Evolutionary conservation across 73 alveolate genomes (phyloP), one percentile per base, ranked within the genome.

Genomic region (Tetrahymena borealis): DNA sequence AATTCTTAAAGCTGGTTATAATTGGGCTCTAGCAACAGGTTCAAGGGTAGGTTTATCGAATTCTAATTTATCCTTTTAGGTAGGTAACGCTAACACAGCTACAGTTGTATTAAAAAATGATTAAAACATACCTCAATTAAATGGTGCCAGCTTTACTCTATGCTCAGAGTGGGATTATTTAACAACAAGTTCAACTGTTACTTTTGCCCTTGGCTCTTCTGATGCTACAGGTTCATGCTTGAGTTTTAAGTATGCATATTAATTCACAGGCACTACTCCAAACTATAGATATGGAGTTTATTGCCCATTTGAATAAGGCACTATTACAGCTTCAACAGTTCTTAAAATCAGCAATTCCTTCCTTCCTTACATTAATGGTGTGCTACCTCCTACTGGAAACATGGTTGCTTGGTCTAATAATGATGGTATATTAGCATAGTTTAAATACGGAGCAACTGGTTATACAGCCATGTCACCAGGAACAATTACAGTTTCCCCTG

Each of bases 111-210:
- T 40, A 40, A n/a, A 33, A 10, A 91, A 91, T 35, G 16, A 43
- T 2, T 41, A 77, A 38, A 39, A 32, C 18, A 78, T 39, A 37
- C 92, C 90, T 36, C 33, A 92, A 28, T 20, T 38, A 39, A 92
- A 92, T 92, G 95, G 95, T n/a, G 95, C 92, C 31, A 91, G 92
- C 32, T 92, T 92, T 60, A 92, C 95, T 38, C 33, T 92, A 7
- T 41, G 78, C 31, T 92, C 95, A 0, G 77, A 91, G 32, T 4
- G 78, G 32, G 33, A 78, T 39, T 92, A 78, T 38, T 78, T 18
- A 7, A 92, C 95, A 1, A 10, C 35, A 32, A 78, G 43, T 78
- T 78, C 95, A 0, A 78, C 93, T 11, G 33, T 39, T 18, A 36
- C 43, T 13, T 12, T 78, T 0, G 39, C 92, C 0, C 43, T 92